Evolutionary conservation across 2,329 filamentous ascomycete species (phyloP).

Genomic region (Penicillium sp.): DNA sequence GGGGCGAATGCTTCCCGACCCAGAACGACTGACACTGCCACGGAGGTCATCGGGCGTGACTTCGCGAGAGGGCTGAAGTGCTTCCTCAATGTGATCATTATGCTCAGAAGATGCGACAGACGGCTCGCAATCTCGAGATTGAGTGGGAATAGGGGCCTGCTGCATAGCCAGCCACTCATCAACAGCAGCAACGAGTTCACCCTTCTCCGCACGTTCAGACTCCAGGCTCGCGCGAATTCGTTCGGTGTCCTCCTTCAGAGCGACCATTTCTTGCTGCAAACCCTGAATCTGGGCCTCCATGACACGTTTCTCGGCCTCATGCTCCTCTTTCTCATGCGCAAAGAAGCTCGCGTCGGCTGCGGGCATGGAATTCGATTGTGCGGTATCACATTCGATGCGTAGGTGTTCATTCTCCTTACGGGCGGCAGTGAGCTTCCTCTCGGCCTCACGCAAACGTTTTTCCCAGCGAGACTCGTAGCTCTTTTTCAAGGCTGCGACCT

Average conservation of each 20-base stretch:
- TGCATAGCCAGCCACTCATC: slow-evolving; percentile 49
- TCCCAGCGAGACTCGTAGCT: slow-evolving; percentile 84
- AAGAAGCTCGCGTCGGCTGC: slow-evolving; percentile 48
- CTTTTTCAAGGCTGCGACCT: slow-evolving; percentile 83
- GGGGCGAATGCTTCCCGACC: slow-evolving; percentile 33
- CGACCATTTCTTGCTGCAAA: slow-evolving; percentile 68
- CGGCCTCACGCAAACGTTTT: slow-evolving; percentile 78
- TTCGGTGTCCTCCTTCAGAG: slow-evolving; percentile 68
- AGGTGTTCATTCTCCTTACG: slow-evolving; percentile 73
- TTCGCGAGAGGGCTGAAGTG: slow-evolving; percentile 16
- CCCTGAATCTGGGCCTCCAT: slow-evolving; percentile 73
- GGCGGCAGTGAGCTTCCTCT: slow-evolving; percentile 67
- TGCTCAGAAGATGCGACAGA: slow-evolving; percentile 20
- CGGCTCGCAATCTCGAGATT: slow-evolving; percentile 11
- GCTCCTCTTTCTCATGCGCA: slow-evolving; percentile 55
- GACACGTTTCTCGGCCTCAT: slow-evolving; percentile 65
- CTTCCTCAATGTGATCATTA: slow-evolving; percentile 11
- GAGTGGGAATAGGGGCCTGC: slow-evolving; percentile 20
- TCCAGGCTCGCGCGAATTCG: slow-evolving; percentile 59
- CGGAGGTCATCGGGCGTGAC: slow-evolving; percentile 21
- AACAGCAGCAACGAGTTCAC: slow-evolving; percentile 49
- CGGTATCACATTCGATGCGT: slow-evolving; percentile 63
- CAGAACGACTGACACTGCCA: slow-evolving; percentile 27
- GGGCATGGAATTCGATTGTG: slow-evolving; percentile 57
- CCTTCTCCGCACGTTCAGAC: slow-evolving; percentile 51